A percentile compares a stretch with the other conserved stretches of the same genome.
Evolutionary conservation across 106 monocot species (phyloP).

Genomic region (Acorus calamus): DNA sequence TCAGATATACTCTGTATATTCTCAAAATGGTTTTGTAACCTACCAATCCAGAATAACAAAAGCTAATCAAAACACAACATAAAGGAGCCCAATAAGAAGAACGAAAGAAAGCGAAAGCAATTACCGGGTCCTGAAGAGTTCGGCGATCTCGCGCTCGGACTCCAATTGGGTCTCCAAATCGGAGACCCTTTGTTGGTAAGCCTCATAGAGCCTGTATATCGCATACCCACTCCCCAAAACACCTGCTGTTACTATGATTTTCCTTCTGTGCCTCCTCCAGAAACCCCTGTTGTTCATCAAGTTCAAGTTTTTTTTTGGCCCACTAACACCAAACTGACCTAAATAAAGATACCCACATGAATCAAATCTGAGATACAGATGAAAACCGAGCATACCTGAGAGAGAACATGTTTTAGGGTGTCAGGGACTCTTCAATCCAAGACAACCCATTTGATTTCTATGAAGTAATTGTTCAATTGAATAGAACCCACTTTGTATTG

Average conservation of each 20-base stretch:
- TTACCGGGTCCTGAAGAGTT: slow-evolving; percentile 54
- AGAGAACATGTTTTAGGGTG: too few relatives aligned
- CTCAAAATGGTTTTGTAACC: slow-evolving; percentile 71
- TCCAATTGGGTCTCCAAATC: slow-evolving; percentile 23
- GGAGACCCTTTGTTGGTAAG: slow-evolving; percentile 11
- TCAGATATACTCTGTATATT: slow-evolving; percentile 74
- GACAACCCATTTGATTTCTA: too few relatives aligned
- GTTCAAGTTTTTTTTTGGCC: too few relatives aligned
- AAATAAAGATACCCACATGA: too few relatives aligned
- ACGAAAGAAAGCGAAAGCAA: not conserved
- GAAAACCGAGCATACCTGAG: too few relatives aligned
- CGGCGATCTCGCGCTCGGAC: slow-evolving; percentile 20
- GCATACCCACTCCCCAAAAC: slow-evolving; percentile 47
- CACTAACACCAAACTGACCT: too few relatives aligned
- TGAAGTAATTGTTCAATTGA: too few relatives aligned
- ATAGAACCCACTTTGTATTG: too few relatives aligned
- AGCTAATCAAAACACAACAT: not conserved
- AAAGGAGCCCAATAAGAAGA: not conserved
- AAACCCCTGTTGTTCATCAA: slow-evolving; percentile 31
- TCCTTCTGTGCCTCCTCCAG: slow-evolving; percentile 56
- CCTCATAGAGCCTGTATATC: slow-evolving; percentile 35
- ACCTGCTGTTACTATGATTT: slow-evolving; percentile 32
- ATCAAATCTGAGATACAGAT: too few relatives aligned
- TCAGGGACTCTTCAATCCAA: too few relatives aligned
- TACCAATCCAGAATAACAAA: slow-evolving; percentile 9